Conservation (phyloP, 352 stramenopile species). For the Phytophthora pluvialis region DNA sequence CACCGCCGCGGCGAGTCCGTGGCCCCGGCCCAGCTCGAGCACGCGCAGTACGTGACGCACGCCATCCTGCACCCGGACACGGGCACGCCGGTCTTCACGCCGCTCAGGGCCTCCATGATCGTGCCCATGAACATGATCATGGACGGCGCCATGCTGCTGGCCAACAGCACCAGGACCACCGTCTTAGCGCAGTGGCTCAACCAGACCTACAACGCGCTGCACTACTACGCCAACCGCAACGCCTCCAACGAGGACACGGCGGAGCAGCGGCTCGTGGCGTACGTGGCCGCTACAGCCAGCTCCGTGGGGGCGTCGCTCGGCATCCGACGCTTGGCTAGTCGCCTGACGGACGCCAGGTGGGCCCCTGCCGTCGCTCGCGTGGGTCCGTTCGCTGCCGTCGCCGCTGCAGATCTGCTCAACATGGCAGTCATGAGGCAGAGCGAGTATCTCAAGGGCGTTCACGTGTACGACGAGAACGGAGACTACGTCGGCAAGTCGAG, state of each 20-base stretch:
- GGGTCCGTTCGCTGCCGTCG: conserved; percentile 83
- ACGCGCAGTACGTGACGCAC: conserved; percentile 72
- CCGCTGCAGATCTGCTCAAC: conserved; percentile 84
- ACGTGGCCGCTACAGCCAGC: conserved; percentile 76
- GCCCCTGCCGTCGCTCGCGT: conserved; percentile 65
- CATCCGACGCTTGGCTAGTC: conserved; percentile 61
- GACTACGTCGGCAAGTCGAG: conserved; percentile 80
- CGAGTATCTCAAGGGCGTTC: conserved; percentile 81
- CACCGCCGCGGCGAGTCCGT: conserved; percentile 50
- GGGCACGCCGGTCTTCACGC: conserved; percentile 61
- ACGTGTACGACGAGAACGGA: conserved; percentile 85
- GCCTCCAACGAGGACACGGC: conserved; percentile 84
- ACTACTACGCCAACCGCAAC: conserved; percentile 92
- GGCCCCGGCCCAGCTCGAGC: conserved; percentile 44
- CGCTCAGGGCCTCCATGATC: conserved; percentile 73
- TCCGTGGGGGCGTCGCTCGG: conserved; percentile 78
- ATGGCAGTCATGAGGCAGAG: conserved; percentile 87
- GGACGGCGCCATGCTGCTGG: conserved; percentile 83
- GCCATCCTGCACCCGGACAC: conserved; percentile 84
- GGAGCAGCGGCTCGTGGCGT: conserved; percentile 68
- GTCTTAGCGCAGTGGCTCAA: conserved; percentile 89
- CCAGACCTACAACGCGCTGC: conserved; percentile 91
- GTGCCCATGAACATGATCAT: conserved; percentile 91
- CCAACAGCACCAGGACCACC: conserved; percentile 66
- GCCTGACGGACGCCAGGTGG: conserved; percentile 52